Percentiles rank a stretch among this genome's conserved stretches.
phyloP scores from a whole-genome alignment of 768 basidiomycete species.

The Asterophora lycoperdoides region DNA sequence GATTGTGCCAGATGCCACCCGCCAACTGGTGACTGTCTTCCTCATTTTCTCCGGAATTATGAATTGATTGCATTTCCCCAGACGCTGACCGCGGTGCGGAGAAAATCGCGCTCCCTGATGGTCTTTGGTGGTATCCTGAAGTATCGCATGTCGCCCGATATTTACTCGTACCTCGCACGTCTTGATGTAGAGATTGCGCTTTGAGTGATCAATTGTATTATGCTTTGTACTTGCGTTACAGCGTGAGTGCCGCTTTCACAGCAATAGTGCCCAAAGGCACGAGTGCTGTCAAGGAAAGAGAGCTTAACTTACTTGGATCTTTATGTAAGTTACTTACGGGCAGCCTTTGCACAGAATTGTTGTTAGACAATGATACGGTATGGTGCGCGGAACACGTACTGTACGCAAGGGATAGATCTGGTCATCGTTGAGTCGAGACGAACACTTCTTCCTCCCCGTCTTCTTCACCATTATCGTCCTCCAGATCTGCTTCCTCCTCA shows the following conservation, averaged over 20 bases:
- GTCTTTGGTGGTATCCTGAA: conserved; percentile 85
- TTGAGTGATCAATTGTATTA: conserved; percentile 26
- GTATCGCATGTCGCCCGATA: conserved; percentile 86
- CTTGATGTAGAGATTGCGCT: conserved; percentile 84
- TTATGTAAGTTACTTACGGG: neutral
- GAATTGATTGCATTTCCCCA: conserved; percentile 22
- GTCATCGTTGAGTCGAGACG: conserved; percentile 38
- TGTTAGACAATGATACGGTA: neutral
- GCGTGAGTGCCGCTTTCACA: neutral
- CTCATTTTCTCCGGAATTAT: conserved; percentile 6
- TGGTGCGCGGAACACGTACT: conserved; percentile 4
- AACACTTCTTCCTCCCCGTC: conserved; percentile 29
- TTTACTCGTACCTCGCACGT: conserved; percentile 83
- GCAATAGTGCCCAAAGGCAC: neutral
- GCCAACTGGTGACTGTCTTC: conserved; percentile 60
- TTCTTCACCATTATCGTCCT: conserved; percentile 27
- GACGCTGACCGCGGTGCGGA: conserved; percentile 66
- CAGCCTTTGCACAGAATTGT: conserved; percentile 5
- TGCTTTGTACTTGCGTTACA: neutral
- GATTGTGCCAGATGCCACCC: conserved; percentile 64
- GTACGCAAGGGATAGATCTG: neutral
- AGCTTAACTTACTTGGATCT: neutral
- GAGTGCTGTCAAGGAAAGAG: neutral
- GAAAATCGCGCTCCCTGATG: conserved; percentile 82
- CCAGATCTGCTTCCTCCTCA: conserved; percentile 9